These are phyloP conservation scores for Brachypodium distachyon DNA, from an alignment of 202 grass and related monocot species.

Conservation along the genomic window DNA sequence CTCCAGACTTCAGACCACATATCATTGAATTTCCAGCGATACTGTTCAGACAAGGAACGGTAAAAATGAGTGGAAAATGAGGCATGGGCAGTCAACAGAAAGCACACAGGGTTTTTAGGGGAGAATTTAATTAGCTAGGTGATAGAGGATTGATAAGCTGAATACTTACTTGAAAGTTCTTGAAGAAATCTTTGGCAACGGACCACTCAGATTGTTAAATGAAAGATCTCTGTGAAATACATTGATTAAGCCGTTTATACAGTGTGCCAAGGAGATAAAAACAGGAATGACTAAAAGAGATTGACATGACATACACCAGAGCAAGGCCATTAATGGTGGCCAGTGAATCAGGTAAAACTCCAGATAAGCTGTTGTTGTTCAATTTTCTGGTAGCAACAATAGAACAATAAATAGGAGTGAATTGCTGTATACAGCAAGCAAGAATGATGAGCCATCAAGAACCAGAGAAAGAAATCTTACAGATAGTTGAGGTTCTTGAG, in stretches of 20 bases:
- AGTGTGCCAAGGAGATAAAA: neutral
- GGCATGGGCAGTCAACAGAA: neutral
- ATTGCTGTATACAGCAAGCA: neutral
- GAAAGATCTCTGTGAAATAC: slow-evolving; percentile 68
- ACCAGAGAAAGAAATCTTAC: slow-evolving; percentile 29
- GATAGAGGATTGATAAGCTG: neutral
- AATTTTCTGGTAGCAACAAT: slow-evolving; percentile 51
- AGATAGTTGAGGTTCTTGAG: slow-evolving; percentile 84
- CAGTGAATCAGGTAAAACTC: slow-evolving; percentile 72
- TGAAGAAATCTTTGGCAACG: slow-evolving; percentile 88
- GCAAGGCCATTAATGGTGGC: slow-evolving; percentile 68
- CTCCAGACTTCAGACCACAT: slow-evolving; percentile 51
- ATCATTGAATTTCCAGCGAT: slow-evolving; percentile 80
- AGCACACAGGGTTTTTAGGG: neutral
- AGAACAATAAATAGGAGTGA: neutral
- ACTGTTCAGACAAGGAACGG: slow-evolving; percentile 36
- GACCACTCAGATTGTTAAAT: slow-evolving; percentile 82
- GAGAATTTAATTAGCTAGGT: neutral
- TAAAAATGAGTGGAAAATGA: neutral
- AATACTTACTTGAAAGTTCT: slow-evolving; percentile 86
- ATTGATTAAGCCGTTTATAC: neutral
- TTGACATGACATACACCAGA: slow-evolving; percentile 58
- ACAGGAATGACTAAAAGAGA: neutral
- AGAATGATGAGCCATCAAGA: neutral
- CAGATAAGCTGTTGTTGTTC: slow-evolving; percentile 94